Base-by-base conservation (phyloP, 2,329 filamentous ascomycete genomes). In the Penicillium vulpinum region DNA sequence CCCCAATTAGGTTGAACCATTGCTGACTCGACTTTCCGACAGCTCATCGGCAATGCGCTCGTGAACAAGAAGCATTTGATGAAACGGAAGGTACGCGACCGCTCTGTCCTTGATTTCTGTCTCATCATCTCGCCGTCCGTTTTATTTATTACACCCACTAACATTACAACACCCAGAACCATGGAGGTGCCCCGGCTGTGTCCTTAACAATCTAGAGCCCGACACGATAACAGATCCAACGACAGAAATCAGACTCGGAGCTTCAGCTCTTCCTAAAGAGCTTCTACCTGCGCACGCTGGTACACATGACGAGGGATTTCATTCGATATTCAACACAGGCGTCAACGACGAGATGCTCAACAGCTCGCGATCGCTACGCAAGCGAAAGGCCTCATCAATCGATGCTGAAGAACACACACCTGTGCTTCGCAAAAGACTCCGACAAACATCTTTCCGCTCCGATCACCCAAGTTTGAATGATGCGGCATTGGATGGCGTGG, bases 41-140 rank as follows among this genome's bases (percentile, higher is more conserved):
- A 96, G 93, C 92, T 69, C 93, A 97, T 80, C 87, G 89, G 73
- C 89, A 94, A 83, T 97, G 93, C 77, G 92, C 91, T 57, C 86
- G 88, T 70, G 85, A 89, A 71, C 84, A 85, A 71, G 84, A 84
- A 57, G 85, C 85, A 62, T 77, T 90, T 67, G 78, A 78, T 65
- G 76, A 81, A 62, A 83, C 85, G 59, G 83, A 87, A 73, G 84
- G 90, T 92, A 82, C 51, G 60, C 51, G 18, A 24, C 28, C 28
- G 40, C 24, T 18, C 40, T 18, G 10, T 10, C n/a, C 36, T 47
- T 48, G 16, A 40, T 40, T 29, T 26, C 24, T 47, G 13, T 5
- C 26, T 41, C 7, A 22, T 46, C 28, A 24, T 8, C 13, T 15
- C n/a, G 5, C 11, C 5, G 13, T 43, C 3, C 40, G 6, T 47